Base-by-base conservation (phyloP, 352 stramenopile genomes). In the Phytophthora macrochlamydospora region DNA sequence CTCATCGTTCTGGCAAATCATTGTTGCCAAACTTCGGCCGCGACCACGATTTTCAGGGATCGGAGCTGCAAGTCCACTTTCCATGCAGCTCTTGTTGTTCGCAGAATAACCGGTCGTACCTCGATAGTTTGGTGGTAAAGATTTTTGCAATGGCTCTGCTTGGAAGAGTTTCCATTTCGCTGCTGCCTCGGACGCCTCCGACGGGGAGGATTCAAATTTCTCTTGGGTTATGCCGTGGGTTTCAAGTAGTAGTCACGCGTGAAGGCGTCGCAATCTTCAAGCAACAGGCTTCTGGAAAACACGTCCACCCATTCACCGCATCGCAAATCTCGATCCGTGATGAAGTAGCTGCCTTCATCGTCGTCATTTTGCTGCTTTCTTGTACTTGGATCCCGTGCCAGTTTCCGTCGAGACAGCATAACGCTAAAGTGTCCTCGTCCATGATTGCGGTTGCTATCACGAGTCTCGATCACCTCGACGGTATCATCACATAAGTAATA, bases 401-500 rank as follows among this genome's bases (percentile, higher is more conserved):
- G 74, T 43, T 83, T 90, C 29, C 90, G 73, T 0, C 93, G 85
- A 4, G 86, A 91, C 38, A 98, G 61, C 42, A 98, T 78, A 48
- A 97, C 86, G 7, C 89, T 71, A 51, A 96, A 96, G 24, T 84
- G 76, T 11, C 81, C 83, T 35, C 78, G 64, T 48, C 73, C 73
- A 70, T 77, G 56, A 75, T 76, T 78, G 11, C 89, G 73, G 18
- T 79, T 75, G 8, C 69, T 51, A 44, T 83, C 40, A 29, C 87
- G 69, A 6, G 79, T 74, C 75, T 98, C 92, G 14, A 95, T 75
- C 2, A 98, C 73, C 71, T 98, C 92, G 6, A 98, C 63, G 13
- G 90, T 98, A 62, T 98, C 92, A 75, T 98, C 92, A 29, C 77
- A 72, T 51, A 98, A 59, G 68, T 97, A 98, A 71, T 97, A 98